Evolutionary conservation across 2,329 filamentous ascomycete genomes (phyloP).

Genomic region (Epichloe festucae): DNA sequence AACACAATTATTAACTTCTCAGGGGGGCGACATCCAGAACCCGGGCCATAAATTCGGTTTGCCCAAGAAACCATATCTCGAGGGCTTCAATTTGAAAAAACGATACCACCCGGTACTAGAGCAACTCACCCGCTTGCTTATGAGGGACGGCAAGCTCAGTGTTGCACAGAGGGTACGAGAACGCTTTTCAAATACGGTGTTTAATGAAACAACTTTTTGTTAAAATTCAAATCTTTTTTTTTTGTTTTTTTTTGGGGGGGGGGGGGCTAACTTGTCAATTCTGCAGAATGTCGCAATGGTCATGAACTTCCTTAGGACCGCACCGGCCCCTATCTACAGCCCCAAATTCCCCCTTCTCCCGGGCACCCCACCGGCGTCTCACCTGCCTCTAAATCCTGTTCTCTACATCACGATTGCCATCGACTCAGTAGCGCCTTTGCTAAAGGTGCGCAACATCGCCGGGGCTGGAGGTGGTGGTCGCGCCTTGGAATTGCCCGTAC

Average conservation of each 20-base stretch:
- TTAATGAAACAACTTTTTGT: neutral
- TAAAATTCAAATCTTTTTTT: neutral
- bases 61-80: constrained; percentile 53
- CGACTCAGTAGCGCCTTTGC: constrained; percentile 81
- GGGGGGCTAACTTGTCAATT: neutral
- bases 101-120: constrained; percentile 76
- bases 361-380: constrained; percentile 59
- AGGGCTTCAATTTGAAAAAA: constrained; percentile 53
- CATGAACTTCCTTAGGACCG: constrained; percentile 72
- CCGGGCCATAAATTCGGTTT: constrained; percentile 67
- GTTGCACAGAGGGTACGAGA: constrained; percentile 66
- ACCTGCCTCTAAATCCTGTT: constrained; percentile 80
- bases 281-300: constrained; percentile 70
- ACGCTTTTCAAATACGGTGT: neutral
- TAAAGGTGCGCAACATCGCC: constrained; percentile 63
- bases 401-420: constrained; percentile 82
- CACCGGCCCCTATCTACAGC: constrained; percentile 64
- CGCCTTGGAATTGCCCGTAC: constrained; percentile 69
- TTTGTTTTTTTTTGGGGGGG: no score
- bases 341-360: constrained; percentile 60
- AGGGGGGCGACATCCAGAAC: constrained; percentile 14
- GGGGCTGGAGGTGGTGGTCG: constrained; percentile 78
- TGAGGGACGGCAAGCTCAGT: constrained; percentile 82
- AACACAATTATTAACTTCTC: constrained; percentile 7
- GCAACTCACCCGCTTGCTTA: constrained; percentile 82